Evolutionary conservation across 352 stramenopile genomes (phyloP), one percentile per base, ranked within the genome.

Genomic region (Globisporangium takayamanum): DNA sequence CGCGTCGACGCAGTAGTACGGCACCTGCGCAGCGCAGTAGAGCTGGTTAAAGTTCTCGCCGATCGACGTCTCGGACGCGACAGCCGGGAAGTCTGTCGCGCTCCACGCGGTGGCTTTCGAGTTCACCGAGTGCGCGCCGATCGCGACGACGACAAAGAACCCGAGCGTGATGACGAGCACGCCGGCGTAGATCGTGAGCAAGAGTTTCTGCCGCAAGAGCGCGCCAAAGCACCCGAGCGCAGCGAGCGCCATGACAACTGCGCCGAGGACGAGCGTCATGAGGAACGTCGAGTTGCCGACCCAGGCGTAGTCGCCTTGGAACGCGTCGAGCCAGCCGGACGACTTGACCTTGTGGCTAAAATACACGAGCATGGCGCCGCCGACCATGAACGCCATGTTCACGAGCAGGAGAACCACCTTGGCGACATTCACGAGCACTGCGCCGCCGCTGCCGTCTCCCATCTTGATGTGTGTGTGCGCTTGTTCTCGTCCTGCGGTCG

Each of bases 331-430:
- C 85, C 85, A 94, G 39, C 85, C 85, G 0, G 69, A 79, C 14
- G 28, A 69, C 63, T 83, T 78, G 46, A 88, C 70, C 55, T 79
- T 69, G 55, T 90, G 78, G 59, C 79, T 84, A 56, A 94, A 90
- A 62, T 89, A 92, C 64, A 92, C 78, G 51, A 94, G 71, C 57
- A 94, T 70, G 18, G 74, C 78, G 47, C 85, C 85, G 55, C 59
- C 67, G 44, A 92, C 78, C 69, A 94, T 78, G 67, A 92, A 93
- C 50, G 67, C 73, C 78, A 94, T 88, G 69, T 94, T 94, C 33
- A 94, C 67, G 36, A 94, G 72, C 64, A 94, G 62, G 8, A 94
- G 69, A 57, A 89, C 44, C 59, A 91, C 75, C 62, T 94, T 93
- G 55, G 80, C 78, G 25, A 93, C 56, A 59, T 89, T 90, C 22